A percentile compares a stretch with the other conserved stretches of the same genome.
Evolutionary conservation across 805 yeast species (phyloP).

Genomic region (Zygotorulaspora chibaensis): DNA sequence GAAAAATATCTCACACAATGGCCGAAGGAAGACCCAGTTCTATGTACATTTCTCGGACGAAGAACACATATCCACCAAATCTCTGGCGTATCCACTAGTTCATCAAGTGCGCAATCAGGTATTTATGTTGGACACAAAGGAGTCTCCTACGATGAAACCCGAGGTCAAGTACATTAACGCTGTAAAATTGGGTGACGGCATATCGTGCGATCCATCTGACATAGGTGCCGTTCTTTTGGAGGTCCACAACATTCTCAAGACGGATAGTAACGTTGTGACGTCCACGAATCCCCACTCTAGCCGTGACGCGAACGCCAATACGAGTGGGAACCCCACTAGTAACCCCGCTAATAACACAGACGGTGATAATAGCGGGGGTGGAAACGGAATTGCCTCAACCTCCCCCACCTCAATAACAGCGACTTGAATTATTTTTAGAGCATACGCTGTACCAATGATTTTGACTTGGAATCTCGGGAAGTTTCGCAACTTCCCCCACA

Average conservation of each 20-base stretch:
- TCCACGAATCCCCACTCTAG: conserved; percentile 1
- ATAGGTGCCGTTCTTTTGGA: conserved; percentile 26
- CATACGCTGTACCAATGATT: neutral
- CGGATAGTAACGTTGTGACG: conserved; percentile 11
- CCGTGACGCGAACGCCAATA: neutral
- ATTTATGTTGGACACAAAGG: conserved; percentile 26
- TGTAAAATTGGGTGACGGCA: conserved; percentile 28
- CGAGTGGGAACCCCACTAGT: neutral
- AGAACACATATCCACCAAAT: conserved; percentile 28
- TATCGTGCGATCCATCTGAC: conserved; percentile 31
- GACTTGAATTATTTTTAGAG: too few relatives aligned
- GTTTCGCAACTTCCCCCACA: neutral
- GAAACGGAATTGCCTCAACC: neutral
- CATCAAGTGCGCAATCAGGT: conserved; percentile 30
- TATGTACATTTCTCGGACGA: conserved; percentile 32
- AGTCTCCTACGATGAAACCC: conserved; percentile 2
- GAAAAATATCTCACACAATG: conserved; percentile 29
- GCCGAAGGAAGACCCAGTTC: conserved; percentile 23
- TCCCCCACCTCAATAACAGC: too few relatives aligned
- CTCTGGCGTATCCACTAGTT: conserved; percentile 28
- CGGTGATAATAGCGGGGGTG: neutral
- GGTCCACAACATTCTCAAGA: conserved; percentile 25
- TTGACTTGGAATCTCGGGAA: neutral
- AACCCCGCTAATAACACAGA: neutral
- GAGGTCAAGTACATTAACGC: conserved; percentile 15